Evolutionary conservation across 371 early-diverging fungal species (phyloP).

Genomic region (Mortierella sp.): DNA sequence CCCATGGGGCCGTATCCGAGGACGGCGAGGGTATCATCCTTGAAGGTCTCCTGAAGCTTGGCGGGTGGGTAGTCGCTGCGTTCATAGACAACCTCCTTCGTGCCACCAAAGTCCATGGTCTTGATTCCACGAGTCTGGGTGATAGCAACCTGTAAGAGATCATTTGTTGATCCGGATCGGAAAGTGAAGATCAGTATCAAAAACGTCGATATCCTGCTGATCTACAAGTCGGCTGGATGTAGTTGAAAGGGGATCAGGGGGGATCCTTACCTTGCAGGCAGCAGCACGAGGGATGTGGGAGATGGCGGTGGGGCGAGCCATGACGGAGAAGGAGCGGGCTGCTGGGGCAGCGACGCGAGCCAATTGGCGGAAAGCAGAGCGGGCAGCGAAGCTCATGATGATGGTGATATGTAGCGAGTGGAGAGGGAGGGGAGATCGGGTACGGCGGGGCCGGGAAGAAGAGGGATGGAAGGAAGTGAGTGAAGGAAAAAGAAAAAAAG

Average conservation of each 20-base stretch:
- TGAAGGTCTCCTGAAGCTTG: slow-evolving; percentile 92
- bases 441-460: neutral
- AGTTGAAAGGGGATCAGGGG: too few species aligned
- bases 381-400: slow-evolving; percentile 52
- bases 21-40: slow-evolving; percentile 94
- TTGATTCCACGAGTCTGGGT: slow-evolving; percentile 85
- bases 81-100: slow-evolving; percentile 94
- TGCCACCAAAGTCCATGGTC: slow-evolving; percentile 95
- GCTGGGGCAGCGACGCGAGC: slow-evolving; percentile 52
- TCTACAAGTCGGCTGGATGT: too few species aligned
- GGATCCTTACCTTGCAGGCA: slow-evolving; percentile 25
- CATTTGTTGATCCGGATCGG: neutral
- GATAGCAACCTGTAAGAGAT: slow-evolving; percentile 31
- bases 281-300: slow-evolving; percentile 48
- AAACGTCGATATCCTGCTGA: too few species aligned
- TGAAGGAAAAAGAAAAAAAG: slow-evolving; percentile 16
- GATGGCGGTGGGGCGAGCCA: slow-evolving; percentile 49
- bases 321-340: slow-evolving; percentile 52
- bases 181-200: slow-evolving; percentile 6
- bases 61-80: slow-evolving; percentile 93
- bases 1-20: slow-evolving; percentile 99
- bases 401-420: slow-evolving; percentile 9
- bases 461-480: slow-evolving; percentile 1
- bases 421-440: neutral
- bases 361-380: slow-evolving; percentile 52